A percentile compares a stretch with the other conserved stretches of the same genome.
phyloP scores from a whole-genome alignment of 2,329 filamentous ascomycete species.

The Diaporthe aspalathi region DNA sequence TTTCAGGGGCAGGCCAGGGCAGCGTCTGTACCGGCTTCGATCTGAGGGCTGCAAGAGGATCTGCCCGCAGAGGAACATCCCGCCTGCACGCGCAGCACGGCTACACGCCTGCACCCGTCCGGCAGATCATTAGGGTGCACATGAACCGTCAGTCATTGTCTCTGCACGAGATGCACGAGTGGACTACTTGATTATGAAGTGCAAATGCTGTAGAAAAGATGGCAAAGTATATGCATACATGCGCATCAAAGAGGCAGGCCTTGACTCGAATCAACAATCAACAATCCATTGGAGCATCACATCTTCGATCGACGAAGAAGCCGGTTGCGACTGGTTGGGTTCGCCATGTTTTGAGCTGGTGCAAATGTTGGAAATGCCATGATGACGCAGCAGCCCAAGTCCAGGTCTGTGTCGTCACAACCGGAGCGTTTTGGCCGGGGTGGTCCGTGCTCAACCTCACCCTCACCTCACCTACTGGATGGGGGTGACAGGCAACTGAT shows the following conservation, averaged over 20 bases:
- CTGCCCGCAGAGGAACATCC: slow-evolving; percentile 10
- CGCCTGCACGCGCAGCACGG: too few relatives aligned
- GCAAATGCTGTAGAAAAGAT: too few relatives aligned
- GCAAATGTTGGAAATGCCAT: slow-evolving; percentile 27
- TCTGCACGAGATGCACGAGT: too few relatives aligned
- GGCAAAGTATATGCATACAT: too few relatives aligned
- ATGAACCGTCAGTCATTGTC: too few relatives aligned
- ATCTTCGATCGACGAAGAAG: too few relatives aligned
- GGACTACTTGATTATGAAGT: too few relatives aligned
- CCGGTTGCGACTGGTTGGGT: neutral
- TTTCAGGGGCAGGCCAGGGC: slow-evolving; percentile 11
- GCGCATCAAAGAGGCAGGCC: neutral
- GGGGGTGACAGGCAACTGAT: neutral
- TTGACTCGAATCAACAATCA: neutral
- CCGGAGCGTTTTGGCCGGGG: slow-evolving; percentile 21
- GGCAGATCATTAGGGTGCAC: too few relatives aligned
- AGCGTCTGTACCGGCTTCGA: too few relatives aligned
- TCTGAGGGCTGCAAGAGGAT: slow-evolving; percentile 10
- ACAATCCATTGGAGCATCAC: neutral
- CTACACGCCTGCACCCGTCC: too few relatives aligned
- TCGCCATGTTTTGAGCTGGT: neutral
- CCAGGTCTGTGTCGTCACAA: too few relatives aligned
- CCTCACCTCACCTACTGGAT: neutral
- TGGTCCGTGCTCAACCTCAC: slow-evolving; percentile 12
- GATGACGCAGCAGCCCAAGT: slow-evolving; percentile 1